phyloP scores from a whole-genome alignment of 1,284 basidiomycete genomes.

The Apiotrichum mycotoxinovorans region DNA sequence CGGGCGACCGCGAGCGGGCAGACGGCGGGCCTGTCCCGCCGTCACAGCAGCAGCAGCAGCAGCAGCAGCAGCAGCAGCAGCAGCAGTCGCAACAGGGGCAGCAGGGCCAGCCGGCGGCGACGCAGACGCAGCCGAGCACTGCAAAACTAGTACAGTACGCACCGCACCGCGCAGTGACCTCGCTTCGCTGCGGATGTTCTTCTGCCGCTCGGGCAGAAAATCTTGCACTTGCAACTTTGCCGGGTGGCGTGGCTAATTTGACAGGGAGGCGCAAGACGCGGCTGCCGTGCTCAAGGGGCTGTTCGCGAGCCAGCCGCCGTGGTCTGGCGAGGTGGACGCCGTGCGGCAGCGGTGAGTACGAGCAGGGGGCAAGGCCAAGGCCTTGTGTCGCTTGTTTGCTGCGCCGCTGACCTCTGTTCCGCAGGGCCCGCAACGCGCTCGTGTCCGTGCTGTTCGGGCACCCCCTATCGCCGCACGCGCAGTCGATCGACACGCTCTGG shows the following conservation, averaged over 20 bases:
- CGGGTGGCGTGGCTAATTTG: background rate
- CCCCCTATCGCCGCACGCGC: slow-evolving; percentile 69
- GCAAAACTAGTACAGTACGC: background rate
- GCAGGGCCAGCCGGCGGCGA: background rate
- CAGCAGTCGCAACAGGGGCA: no score
- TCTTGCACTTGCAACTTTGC: no score
- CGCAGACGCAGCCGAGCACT: background rate
- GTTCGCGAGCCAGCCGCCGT: slow-evolving; percentile 68
- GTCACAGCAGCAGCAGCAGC: no score
- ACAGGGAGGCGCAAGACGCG: slow-evolving; percentile 22
- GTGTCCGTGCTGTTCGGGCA: slow-evolving; percentile 70
- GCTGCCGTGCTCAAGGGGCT: slow-evolving; percentile 36
- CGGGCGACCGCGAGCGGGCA: background rate
- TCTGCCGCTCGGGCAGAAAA: background rate
- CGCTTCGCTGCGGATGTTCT: background rate
- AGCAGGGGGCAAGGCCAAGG: no score
- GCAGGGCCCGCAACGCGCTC: slow-evolving; percentile 71
- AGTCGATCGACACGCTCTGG: slow-evolving; percentile 81
- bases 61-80: no score
- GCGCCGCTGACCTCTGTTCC: no score
- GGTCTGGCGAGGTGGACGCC: slow-evolving; percentile 77
- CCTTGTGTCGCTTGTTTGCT: no score
- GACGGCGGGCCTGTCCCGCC: no score
- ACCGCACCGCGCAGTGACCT: background rate
- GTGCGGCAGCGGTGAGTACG: slow-evolving; percentile 70